Conservation (phyloP, 768 basidiomycete species). For the Dacryopinax primogenitus region DNA sequence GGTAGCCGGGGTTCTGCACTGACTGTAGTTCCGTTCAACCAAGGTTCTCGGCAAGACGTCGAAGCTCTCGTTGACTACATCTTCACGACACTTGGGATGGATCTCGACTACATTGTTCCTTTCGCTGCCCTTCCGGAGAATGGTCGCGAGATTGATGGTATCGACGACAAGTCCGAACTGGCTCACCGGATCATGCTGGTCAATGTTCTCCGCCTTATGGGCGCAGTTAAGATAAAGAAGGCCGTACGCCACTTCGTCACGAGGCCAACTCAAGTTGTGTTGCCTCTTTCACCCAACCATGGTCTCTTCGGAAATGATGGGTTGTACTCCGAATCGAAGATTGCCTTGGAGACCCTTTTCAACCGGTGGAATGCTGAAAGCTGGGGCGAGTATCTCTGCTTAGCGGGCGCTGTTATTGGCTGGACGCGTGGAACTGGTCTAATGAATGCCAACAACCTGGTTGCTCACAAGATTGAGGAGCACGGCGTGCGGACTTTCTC, state of each 20-base stretch:
- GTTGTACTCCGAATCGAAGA: constrained; percentile 96
- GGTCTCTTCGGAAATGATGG: constrained; percentile 97
- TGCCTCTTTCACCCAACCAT: constrained; percentile 95
- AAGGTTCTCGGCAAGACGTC: constrained; percentile 96
- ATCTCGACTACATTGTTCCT: constrained; percentile 95
- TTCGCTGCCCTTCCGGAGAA: constrained; percentile 99
- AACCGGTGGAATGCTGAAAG: constrained; percentile 95
- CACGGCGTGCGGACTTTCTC: constrained; percentile 96
- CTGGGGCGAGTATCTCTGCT: constrained; percentile 97
- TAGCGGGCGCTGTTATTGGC: constrained; percentile 96
- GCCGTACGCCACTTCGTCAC: constrained; percentile 93
- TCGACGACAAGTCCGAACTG: constrained; percentile 95
- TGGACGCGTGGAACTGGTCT: constrained; percentile 98
- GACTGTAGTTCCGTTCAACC: constrained; percentile 98
- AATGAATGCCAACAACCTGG: constrained; percentile 89
- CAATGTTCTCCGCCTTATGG: constrained; percentile 88
- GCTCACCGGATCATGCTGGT: constrained; percentile 98
- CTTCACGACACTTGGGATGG: constrained; percentile 86
- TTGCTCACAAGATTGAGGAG: constrained; percentile 85
- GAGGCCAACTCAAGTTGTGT: constrained; percentile 94
- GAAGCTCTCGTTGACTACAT: constrained; percentile 98
- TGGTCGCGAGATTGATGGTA: constrained; percentile 91
- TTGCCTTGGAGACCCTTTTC: constrained; percentile 94
- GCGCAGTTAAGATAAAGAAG: constrained; percentile 97
- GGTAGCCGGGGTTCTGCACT: constrained; percentile 93